Evolutionary conservation across 2,329 filamentous ascomycete species (phyloP), one percentile per base, ranked within the genome.

Genomic region (Sphaerulina populicola): DNA sequence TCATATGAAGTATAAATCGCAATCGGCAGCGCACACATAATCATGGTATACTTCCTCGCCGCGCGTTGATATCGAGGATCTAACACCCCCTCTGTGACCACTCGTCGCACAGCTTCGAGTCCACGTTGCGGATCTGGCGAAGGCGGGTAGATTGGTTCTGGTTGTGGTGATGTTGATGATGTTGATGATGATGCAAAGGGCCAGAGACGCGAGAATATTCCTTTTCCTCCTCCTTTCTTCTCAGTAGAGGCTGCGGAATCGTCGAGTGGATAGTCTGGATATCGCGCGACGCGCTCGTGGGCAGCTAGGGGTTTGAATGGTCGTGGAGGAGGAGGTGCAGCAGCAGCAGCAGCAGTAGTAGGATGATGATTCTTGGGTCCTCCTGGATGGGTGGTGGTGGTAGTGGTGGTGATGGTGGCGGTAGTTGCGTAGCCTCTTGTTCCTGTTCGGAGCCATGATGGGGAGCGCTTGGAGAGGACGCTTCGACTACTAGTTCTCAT

Each of bases 11-110:
- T 49, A 7, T 54, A 57, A 8, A 67, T 48, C n/a, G 57, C 57
- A 27, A 66, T 44, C 9, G 64, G 63, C 46, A 63, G 18, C 8
- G 56, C 57, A 23, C 54, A 53, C 23, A 66, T 63, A 23, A 64
- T 49, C 11, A 56, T 54, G 6, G 55, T 60, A 14, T 61, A 55
- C 14, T 54, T 43, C 11, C 55, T 46, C 27, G 61, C 58, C 9
- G 58, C 58, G 12, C 51, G 33, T 29, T 53, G 56, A 52, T 66
- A 66, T 36, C 62, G 49, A 27, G 59, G 53, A 37, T 64, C 60
- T 15, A 65, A 52, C 1, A 58, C 49, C 31, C 64, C 64, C 23
- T 57, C 55, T 23, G 46, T 48, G 2, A 61, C 61, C 3, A 57
- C 57, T 15, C 53, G 48, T 23, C 50, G 49, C 14, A 60, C 49